phyloP scores from a whole-genome alignment of 2,329 filamentous ascomycete species.

The Exophiala sideris region DNA sequence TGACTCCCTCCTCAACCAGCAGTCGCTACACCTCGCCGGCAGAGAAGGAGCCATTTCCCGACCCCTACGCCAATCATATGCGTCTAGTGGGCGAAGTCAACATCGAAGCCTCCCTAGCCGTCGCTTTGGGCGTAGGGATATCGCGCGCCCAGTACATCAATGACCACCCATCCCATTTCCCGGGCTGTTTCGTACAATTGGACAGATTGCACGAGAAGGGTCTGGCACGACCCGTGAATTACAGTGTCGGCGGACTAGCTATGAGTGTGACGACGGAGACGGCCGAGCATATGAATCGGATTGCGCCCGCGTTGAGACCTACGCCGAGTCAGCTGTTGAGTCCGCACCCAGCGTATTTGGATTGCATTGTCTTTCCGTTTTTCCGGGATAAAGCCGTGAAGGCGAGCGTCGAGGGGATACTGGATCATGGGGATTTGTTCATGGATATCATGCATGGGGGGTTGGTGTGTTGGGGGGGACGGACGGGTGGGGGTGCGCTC shows the following conservation, averaged over 20 bases:
- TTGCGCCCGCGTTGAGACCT: constrained; percentile 13
- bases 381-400: constrained; percentile 22
- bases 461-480: constrained; percentile 39
- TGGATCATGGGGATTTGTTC: constrained; percentile 40
- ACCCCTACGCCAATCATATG: constrained; percentile 22
- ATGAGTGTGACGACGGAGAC: constrained; percentile 12
- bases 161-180: constrained; percentile 24
- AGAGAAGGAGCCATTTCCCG: not conserved
- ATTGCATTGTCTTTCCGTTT: constrained; percentile 25
- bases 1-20: not conserved
- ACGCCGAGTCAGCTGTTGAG: constrained; percentile 14
- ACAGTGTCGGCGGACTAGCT: constrained; percentile 2
- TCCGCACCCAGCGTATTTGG: constrained; percentile 24
- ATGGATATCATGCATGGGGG: constrained; percentile 37
- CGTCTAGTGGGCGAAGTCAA: constrained; percentile 12
- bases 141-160: constrained; percentile 21
- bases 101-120: constrained; percentile 18
- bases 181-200: constrained; percentile 16
- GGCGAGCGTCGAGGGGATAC: constrained; percentile 13
- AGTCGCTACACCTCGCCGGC: not conserved
- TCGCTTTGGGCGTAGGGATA: constrained; percentile 19
- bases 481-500: constrained; percentile 4
- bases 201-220: constrained; percentile 1
- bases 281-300: constrained; percentile 9
- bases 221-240: not conserved